phyloP scores from a whole-genome alignment of 1,139 yeast species.

The Candida neerlandica region DNA sequence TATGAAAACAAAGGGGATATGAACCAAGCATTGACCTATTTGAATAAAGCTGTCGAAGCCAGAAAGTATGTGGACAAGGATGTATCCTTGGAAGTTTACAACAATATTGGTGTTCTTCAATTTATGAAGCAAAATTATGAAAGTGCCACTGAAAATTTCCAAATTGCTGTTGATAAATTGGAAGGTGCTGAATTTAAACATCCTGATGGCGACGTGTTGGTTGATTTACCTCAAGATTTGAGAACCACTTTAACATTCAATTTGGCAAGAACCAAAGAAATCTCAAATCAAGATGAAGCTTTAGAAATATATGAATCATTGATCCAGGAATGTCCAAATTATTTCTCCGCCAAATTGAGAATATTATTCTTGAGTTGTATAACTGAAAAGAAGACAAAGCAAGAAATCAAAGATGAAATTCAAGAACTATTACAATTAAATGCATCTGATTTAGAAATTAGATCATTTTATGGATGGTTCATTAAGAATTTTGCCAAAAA shows the following conservation, averaged over 20 bases:
- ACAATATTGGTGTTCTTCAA: constrained; percentile 85
- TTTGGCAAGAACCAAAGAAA: constrained; percentile 64
- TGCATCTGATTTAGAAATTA: constrained; percentile 71
- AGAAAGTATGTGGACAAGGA: constrained; percentile 45
- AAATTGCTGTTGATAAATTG: constrained; percentile 44
- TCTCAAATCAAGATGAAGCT: constrained; percentile 48
- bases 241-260: constrained; percentile 59
- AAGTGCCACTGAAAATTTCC: constrained; percentile 43
- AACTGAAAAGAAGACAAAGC: constrained; percentile 32
- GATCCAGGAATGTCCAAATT: constrained; percentile 62
- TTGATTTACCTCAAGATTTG: constrained; percentile 33
- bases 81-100: constrained; percentile 70
- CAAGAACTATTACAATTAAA: constrained; percentile 54
- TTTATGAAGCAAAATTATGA: constrained; percentile 65
- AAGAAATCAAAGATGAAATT: constrained; percentile 54
- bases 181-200: constrained; percentile 22
- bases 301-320: constrained; percentile 56
- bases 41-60: constrained; percentile 59
- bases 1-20: constrained; percentile 63
- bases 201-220: constrained; percentile 28
- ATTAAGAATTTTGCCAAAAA: constrained; percentile 62
- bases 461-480: constrained; percentile 94
- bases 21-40: constrained; percentile 57
- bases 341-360: constrained; percentile 77
- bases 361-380: constrained; percentile 56